Evolutionary conservation across 2,329 filamentous ascomycete species (phyloP).

Genomic region (Lachnellula hyalina): DNA sequence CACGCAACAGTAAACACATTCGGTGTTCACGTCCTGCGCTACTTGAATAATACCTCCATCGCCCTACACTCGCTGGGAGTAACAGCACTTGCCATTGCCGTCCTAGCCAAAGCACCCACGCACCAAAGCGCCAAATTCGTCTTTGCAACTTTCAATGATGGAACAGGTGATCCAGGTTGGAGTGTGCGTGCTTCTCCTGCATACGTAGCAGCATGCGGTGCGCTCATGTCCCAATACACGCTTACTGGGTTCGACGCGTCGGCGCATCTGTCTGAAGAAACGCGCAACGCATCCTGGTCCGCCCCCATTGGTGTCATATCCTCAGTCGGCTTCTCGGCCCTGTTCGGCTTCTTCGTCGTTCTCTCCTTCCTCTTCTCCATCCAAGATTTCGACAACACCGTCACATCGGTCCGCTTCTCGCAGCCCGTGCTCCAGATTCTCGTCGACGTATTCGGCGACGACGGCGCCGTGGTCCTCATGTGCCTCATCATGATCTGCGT

Average conservation of each 20-base stretch:
- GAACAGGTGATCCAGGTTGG: slow-evolving; percentile 49
- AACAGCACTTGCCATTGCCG: slow-evolving; percentile 46
- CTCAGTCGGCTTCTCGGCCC: slow-evolving; percentile 48
- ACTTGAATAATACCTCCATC: slow-evolving; percentile 53
- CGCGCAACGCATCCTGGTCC: slow-evolving; percentile 49
- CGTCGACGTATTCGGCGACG: slow-evolving; percentile 49
- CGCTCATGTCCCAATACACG: slow-evolving; percentile 50
- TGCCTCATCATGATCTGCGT: slow-evolving; percentile 52
- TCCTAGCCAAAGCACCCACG: slow-evolving; percentile 51
- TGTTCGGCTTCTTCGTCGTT: slow-evolving; percentile 57
- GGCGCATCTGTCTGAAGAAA: slow-evolving; percentile 54
- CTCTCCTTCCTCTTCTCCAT: slow-evolving; percentile 53
- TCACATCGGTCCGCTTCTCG: slow-evolving; percentile 35
- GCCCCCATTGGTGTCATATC: slow-evolving; percentile 54
- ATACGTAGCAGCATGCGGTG: slow-evolving; percentile 50
- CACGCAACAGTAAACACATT: slow-evolving; percentile 54
- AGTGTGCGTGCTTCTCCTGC: slow-evolving; percentile 45
- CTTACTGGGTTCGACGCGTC: slow-evolving; percentile 50
- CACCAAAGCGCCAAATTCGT: slow-evolving; percentile 51
- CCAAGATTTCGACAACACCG: slow-evolving; percentile 47
- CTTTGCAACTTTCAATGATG: slow-evolving; percentile 49
- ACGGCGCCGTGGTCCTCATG: slow-evolving; percentile 51
- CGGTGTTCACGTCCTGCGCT: slow-evolving; percentile 48
- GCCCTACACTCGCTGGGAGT: slow-evolving; percentile 49
- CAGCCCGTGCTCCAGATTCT: slow-evolving; percentile 56